Evolutionary conservation across 257 asterid species (phyloP).

Genomic region (Rubia yunnanensis): DNA sequence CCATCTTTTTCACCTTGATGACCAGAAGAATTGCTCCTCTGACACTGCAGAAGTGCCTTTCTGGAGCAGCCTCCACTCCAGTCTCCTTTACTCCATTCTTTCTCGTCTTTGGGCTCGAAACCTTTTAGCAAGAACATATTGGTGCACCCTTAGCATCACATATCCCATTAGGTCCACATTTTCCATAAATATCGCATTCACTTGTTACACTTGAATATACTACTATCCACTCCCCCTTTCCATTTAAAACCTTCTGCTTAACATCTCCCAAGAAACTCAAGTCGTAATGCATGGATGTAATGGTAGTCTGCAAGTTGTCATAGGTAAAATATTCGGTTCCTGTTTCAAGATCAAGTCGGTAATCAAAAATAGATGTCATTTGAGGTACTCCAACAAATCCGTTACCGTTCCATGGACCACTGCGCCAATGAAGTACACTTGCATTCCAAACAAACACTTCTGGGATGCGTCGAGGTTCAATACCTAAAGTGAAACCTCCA

Average conservation of each 20-base stretch:
- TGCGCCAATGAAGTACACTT: constrained; percentile 22
- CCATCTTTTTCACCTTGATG: constrained; percentile 26
- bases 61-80: constrained; percentile 53
- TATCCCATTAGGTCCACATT: constrained; percentile 43
- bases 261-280: constrained; percentile 14
- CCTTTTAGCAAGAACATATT: constrained; percentile 46
- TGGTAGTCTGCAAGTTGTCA: not conserved
- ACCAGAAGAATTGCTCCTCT: constrained; percentile 5
- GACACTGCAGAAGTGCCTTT: constrained; percentile 25
- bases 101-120: constrained; percentile 24
- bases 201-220: not conserved
- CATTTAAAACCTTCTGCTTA: not conserved
- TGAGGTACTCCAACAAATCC: constrained; percentile 5
- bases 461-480: constrained; percentile 26
- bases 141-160: constrained; percentile 32
- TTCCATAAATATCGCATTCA: constrained; percentile 15
- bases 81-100: constrained; percentile 42
- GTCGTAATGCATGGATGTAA: not conserved
- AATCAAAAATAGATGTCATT: not conserved
- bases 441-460: constrained; percentile 26
- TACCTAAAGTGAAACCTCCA: constrained; percentile 27
- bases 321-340: not conserved
- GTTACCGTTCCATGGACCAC: constrained; percentile 26
- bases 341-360: not conserved
- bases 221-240: constrained; percentile 8